Percentiles rank a stretch among this genome's conserved stretches.
Evolutionary conservation across 129 eudicot species (phyloP).

Genomic region (Escallonia herrerae): DNA sequence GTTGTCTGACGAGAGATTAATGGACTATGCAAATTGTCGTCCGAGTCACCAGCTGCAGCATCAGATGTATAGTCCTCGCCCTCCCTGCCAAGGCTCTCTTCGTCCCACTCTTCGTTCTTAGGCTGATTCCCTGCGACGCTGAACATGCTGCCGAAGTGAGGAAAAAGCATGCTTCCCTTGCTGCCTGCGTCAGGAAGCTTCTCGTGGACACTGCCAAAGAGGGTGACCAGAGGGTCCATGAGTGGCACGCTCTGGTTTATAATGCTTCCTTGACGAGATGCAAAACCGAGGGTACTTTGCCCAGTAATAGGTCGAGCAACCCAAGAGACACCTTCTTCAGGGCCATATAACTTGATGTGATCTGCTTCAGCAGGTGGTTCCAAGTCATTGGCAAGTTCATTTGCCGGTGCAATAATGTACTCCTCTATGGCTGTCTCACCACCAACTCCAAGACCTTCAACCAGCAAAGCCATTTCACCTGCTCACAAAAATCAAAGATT

Average conservation of each 20-base stretch:
- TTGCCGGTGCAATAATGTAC: conserved; percentile 62
- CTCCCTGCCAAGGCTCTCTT: conserved; percentile 49
- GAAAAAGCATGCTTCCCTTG: conserved; percentile 71
- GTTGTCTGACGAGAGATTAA: conserved; percentile 70
- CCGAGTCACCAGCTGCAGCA: conserved; percentile 48
- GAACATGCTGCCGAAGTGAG: conserved; percentile 90
- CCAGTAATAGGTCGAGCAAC: conserved; percentile 73
- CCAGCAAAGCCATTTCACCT: conserved; percentile 90
- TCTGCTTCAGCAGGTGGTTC: conserved; percentile 52
- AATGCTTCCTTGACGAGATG: conserved; percentile 67
- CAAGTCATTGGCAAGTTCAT: conserved; percentile 40
- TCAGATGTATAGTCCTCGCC: conserved; percentile 51
- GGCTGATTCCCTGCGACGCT: conserved; percentile 47
- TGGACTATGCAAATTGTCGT: conserved; percentile 71
- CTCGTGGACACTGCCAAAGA: conserved; percentile 83
- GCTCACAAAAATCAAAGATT: conserved; percentile 7
- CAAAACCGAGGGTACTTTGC: conserved; percentile 68
- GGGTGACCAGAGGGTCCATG: conserved; percentile 86
- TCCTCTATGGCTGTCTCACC: conserved; percentile 68
- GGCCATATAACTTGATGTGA: conserved; percentile 54
- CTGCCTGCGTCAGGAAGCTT: conserved; percentile 83
- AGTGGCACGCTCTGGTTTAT: conserved; percentile 30
- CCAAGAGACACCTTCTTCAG: conserved; percentile 63
- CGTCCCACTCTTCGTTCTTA: conserved; percentile 76
- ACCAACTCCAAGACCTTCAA: conserved; percentile 87